Evolutionary conservation across 306 rosid species (phyloP).

Genomic region (Macrotyloma uniflorum): DNA sequence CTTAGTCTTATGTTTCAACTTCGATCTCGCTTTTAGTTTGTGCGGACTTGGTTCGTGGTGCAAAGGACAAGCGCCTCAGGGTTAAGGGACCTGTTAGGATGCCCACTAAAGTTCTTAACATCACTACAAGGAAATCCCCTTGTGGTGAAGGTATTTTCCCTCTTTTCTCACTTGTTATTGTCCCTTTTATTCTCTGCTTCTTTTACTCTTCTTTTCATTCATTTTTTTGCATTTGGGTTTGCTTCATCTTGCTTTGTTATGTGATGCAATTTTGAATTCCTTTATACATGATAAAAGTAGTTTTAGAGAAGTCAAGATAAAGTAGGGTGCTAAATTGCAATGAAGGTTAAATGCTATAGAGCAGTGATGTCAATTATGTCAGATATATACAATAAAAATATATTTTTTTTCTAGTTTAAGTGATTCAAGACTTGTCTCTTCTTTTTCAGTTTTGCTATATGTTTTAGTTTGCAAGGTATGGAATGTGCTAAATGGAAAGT

Average conservation of each 20-base stretch:
- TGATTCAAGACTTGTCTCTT: not conserved
- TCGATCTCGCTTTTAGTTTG: conserved; percentile 53
- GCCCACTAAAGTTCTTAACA: conserved; percentile 81
- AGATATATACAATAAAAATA: too few relatives aligned
- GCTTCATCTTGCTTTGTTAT: not conserved
- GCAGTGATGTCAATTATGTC: too few relatives aligned
- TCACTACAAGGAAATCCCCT: conserved; percentile 87
- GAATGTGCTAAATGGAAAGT: not conserved
- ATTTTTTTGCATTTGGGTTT: not conserved
- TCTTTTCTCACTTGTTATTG: not conserved
- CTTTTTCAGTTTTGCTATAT: not conserved
- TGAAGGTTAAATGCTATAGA: too few relatives aligned
- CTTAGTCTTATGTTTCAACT: not conserved
- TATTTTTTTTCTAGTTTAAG: too few relatives aligned
- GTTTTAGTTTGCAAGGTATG: not conserved
- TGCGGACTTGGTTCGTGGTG: conserved; percentile 81
- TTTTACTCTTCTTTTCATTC: not conserved
- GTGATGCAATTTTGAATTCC: not conserved
- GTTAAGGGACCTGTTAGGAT: conserved; percentile 91
- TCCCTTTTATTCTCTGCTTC: not conserved
- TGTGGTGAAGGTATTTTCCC: conserved; percentile 77
- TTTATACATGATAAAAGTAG: too few relatives aligned
- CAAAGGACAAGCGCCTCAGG: conserved; percentile 78
- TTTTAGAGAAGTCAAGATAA: too few relatives aligned
- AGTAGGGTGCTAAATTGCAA: too few relatives aligned